Evolutionary conservation across 345 rosid genomes (phyloP), one percentile per base, ranked within the genome.

Genomic region (Citrus maxima): DNA sequence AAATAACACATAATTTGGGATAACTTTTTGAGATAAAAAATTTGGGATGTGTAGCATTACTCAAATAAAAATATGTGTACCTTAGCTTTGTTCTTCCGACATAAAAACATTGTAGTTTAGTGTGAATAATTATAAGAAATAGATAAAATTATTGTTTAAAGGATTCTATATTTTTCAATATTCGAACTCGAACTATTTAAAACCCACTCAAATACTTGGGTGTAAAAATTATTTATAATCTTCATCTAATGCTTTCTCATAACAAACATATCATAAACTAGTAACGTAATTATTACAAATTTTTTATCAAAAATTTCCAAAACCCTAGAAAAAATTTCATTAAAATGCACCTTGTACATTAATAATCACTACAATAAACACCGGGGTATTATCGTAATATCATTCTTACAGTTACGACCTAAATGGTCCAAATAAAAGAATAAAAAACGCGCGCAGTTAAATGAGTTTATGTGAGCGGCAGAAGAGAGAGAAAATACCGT

Each of bases 181-280:
- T 46, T 46, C 0, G 0, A 46, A 46, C 0, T 46, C 1, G 5
- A 13, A 0, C 0, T 46, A 12, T 46, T 3, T 46, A 46, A 46
- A 46, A 46, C 0, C 5, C 18, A 46, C 18, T 46, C 18, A 46
- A 46, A 46, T 13, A 46, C 51, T 18, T 51, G 4, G 2, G 6
- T 0, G 6, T 16, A 51, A 16, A 4, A 18, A 16, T 2, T 16
- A 2, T 51, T 51, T 0, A 18, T 16, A 51, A 51, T 5, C 56
- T 51, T 51, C 22, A 54, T 18, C 58, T 4, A 54, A 19, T 18
- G 2, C 1, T 54, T 18, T 54, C 58, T 54, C 19, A 16, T 54
- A 5, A 18, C 7, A 54, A 7, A 18, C 0, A 18, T 18, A 54
- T 5, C 8, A 16, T 18, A 54, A 18, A 54, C 21, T 18, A 18